A percentile compares a stretch with the other conserved stretches of the same genome.
These are phyloP conservation scores for Rhizopus arrhizus DNA, from an alignment of 371 early-diverging fungal species.

Conservation along the genomic window DNA sequence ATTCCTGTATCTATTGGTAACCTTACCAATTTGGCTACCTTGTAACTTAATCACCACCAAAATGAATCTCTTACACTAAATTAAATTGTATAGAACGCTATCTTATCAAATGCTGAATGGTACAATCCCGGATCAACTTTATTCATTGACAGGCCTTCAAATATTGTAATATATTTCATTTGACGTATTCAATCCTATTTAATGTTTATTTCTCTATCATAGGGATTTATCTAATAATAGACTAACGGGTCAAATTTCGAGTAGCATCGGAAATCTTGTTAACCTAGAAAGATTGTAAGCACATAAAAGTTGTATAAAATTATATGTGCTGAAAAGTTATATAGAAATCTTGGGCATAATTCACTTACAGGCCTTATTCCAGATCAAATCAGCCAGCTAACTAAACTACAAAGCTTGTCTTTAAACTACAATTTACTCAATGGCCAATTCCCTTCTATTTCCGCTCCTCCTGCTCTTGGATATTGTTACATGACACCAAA, in stretches of 20 bases:
- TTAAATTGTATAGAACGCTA: constrained; percentile 20
- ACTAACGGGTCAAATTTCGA: constrained; percentile 49
- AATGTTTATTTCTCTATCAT: background rate
- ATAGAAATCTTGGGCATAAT: constrained; percentile 55
- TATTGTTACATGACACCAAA: constrained; percentile 58
- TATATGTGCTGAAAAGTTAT: background rate
- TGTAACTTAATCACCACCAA: constrained; percentile 31
- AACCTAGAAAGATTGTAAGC: constrained; percentile 49
- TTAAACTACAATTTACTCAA: constrained; percentile 56
- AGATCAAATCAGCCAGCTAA: constrained; percentile 42
- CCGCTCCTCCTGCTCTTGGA: constrained; percentile 47
- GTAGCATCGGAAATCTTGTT: constrained; percentile 43
- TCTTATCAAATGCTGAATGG: constrained; percentile 46
- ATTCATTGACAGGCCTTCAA: constrained; percentile 31
- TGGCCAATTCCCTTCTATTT: constrained; percentile 50
- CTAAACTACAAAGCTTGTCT: constrained; percentile 42
- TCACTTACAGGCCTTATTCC: constrained; percentile 48
- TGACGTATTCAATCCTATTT: background rate
- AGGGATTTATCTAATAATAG: constrained; percentile 59
- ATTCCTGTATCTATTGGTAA: constrained; percentile 43
- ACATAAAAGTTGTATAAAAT: background rate
- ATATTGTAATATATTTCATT: constrained; percentile 27
- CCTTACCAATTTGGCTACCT: constrained; percentile 31
- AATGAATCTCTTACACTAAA: constrained; percentile 3
- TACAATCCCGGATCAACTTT: constrained; percentile 41